Base-by-base conservation (phyloP, 768 basidiomycete genomes). In the Tricholoma sp. region DNA sequence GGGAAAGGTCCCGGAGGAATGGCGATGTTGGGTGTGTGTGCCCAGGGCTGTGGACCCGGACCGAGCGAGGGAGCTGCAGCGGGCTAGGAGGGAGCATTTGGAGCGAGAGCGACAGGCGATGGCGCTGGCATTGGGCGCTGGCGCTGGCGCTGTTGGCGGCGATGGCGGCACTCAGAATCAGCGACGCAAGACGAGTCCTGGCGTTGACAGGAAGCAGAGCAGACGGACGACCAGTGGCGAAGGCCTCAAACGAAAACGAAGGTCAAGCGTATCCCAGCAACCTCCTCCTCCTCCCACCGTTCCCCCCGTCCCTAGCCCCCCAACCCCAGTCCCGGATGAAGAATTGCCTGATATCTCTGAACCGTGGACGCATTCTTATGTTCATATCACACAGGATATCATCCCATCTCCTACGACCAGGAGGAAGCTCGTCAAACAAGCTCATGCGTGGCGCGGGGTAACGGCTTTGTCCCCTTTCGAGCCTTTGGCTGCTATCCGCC, bases 21-120 rank as follows among this genome's bases (percentile, higher is more conserved):
- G 89, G 77, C 70, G 72, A 20, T 97, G 93, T 69, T 89, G 89
- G 79, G 65, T 76, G 5, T 91, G 90, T 64, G 70, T 76, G 55
- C 79, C 84, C 0, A 73, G 24, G 13, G 37, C 70, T 11, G 79
- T 81, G 17, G 78, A 83, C 61, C 71, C 70, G 52, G 78, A 81
- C 36, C 65, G 74, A 45, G 83, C 82, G 18, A 73, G 74, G 51
- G 75, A 70, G 61, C 59, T 75, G 53, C 78, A 82, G 69, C 69
- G 69, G 52, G 73, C 70, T 59, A 69, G 77, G 60, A 63, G 72
- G 56, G 71, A 65, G 63, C 51, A 51, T 17, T 61, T 72, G 55
- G 71, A 63, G 61, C 61, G 15, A 6, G 15, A 39, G 15, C 13
- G n/a, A 7, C 15, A 39, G 5, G 15, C 15, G 37, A 39, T 39